phyloP scores from a whole-genome alignment of 192 early-diverging fungal genomes.

The Physocladia obscura region DNA sequence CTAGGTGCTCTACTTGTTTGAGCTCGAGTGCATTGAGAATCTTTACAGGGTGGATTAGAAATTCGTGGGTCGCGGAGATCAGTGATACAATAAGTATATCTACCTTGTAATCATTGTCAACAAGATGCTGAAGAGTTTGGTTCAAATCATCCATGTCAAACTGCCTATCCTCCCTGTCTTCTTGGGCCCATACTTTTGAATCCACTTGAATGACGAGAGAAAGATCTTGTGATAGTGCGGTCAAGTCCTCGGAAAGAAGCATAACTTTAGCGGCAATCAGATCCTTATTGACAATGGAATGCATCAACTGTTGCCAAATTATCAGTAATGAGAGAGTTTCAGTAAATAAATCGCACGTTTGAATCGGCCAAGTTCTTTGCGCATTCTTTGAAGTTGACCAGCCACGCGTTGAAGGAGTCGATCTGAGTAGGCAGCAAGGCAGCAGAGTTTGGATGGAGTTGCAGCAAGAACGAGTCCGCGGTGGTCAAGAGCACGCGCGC shows the following conservation, averaged over 20 bases:
- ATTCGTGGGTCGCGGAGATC: no score
- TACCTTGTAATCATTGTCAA: constrained; percentile 39
- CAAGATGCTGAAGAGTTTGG: constrained; percentile 26
- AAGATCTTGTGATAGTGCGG: neutral
- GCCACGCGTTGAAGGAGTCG: no score
- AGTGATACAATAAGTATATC: neutral
- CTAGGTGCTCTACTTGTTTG: constrained; percentile 29
- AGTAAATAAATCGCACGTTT: no score
- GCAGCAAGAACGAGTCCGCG: no score
- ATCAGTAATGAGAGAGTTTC: no score
- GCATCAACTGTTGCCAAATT: constrained; percentile 23
- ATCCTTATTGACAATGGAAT: constrained; percentile 13
- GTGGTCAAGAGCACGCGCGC: no score
- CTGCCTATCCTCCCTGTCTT: constrained; percentile 30
- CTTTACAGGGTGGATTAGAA: neutral
- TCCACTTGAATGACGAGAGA: constrained; percentile 16
- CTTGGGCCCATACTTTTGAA: constrained; percentile 15
- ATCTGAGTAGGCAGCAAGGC: no score
- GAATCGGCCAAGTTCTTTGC: no score
- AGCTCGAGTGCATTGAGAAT: constrained; percentile 28
- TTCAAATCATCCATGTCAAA: constrained; percentile 29
- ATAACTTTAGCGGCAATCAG: neutral
- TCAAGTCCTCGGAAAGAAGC: neutral
- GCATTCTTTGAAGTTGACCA: no score
- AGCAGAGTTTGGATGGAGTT: no score